Percentiles rank a stretch among this genome's conserved stretches.
phyloP scores from a whole-genome alignment of 75 land plant species.

The Pinus tabuliformis region DNA sequence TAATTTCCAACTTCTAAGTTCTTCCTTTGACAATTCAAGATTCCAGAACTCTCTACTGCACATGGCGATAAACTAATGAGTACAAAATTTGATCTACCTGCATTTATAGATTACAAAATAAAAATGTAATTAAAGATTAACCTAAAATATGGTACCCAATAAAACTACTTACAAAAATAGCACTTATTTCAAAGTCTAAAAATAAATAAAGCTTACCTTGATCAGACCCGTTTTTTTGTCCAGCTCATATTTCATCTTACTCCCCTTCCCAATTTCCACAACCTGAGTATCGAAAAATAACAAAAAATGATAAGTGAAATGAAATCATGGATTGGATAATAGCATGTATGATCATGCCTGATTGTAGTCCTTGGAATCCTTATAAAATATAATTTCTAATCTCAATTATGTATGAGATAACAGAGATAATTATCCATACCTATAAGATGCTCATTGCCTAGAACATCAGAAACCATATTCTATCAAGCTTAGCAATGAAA shows the following conservation, averaged over 20 bases:
- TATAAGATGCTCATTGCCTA: too few species aligned
- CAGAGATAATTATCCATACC: background rate
- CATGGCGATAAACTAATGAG: too few species aligned
- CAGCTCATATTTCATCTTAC: slow-evolving; percentile 80
- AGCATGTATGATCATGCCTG: too few species aligned
- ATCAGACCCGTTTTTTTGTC: slow-evolving; percentile 77
- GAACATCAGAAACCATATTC: too few species aligned
- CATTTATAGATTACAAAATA: too few species aligned
- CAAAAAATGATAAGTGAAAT: too few species aligned
- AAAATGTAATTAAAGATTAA: too few species aligned
- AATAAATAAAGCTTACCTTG: slow-evolving; percentile 33
- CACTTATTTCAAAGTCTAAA: background rate
- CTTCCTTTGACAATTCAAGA: too few species aligned
- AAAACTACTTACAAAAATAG: background rate
- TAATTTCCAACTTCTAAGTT: too few species aligned
- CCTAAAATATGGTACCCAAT: background rate
- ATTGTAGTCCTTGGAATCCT: background rate
- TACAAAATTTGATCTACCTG: too few species aligned
- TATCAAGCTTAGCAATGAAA: background rate
- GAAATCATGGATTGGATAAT: too few species aligned
- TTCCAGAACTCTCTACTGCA: too few species aligned
- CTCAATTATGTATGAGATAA: background rate
- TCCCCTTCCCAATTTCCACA: slow-evolving; percentile 67
- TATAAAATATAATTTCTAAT: background rate
- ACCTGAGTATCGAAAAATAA: slow-evolving; percentile 26